A percentile compares a stretch with the other conserved stretches of the same genome.
These are phyloP conservation scores for Goffeauzyma gilvescens DNA, from an alignment of 768 basidiomycete species.

Conservation along the genomic window DNA sequence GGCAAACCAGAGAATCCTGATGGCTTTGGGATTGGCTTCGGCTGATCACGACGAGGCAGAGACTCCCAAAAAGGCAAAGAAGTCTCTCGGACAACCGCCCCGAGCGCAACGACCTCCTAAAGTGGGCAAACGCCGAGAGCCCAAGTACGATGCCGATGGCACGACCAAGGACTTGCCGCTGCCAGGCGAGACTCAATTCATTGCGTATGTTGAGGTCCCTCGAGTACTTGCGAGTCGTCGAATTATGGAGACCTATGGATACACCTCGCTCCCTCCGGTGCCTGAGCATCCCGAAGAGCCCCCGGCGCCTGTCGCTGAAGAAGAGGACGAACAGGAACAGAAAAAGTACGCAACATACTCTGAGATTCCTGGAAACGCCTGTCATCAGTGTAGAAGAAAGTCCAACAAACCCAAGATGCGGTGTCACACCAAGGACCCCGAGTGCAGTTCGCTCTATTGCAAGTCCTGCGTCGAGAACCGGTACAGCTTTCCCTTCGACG, in stretches of 20 bases:
- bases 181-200: conserved; percentile 2
- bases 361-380: conserved; percentile 16
- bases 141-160: not conserved
- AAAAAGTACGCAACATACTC: not conserved
- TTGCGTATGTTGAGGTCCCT: conserved; percentile 8
- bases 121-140: not conserved
- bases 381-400: conserved; percentile 26
- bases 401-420: conserved; percentile 25
- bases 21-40: not conserved
- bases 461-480: conserved; percentile 21
- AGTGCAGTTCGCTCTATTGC: conserved; percentile 20
- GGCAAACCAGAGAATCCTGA: conserved; percentile 1
- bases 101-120: not conserved
- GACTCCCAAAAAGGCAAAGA: not conserved
- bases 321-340: not conserved
- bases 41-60: not conserved
- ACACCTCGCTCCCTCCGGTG: conserved; percentile 1
- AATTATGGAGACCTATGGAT: not conserved
- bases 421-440: conserved; percentile 20
- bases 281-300: conserved; percentile 1
- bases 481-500: conserved; percentile 27
- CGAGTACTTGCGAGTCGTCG: not conserved
- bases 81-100: not conserved
- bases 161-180: conserved; percentile 1
- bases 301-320: conserved; percentile 1